Conservation (phyloP, 345 rosid genomes). For the Eucalyptus microcorys region DNA sequence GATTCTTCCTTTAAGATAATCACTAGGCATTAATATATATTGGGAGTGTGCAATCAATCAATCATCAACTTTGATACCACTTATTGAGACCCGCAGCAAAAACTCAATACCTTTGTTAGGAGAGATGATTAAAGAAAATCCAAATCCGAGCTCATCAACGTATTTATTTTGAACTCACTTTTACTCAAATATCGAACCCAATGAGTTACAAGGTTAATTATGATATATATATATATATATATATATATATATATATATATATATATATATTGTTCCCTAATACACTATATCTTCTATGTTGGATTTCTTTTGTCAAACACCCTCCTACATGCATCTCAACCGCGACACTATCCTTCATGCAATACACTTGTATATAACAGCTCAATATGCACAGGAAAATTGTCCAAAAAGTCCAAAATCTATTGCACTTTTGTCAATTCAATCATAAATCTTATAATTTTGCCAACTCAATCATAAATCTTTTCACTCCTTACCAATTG, state of each 20-base stretch:
- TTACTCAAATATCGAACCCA: neutral
- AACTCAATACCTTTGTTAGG: neutral
- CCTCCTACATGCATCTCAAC: neutral
- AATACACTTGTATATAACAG: neutral
- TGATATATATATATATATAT: neutral
- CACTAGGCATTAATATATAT: neutral
- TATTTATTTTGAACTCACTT: neutral
- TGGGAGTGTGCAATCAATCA: neutral
- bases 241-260: too few species aligned
- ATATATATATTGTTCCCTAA: too few species aligned
- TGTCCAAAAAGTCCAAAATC: accelerated
- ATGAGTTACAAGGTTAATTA: neutral
- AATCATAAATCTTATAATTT: accelerated
- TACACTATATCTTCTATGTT: neutral
- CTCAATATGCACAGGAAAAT: neutral
- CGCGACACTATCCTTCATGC: neutral
- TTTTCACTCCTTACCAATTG: neutral
- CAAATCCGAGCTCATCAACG: neutral
- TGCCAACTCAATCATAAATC: accelerated
- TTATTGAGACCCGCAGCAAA: neutral
- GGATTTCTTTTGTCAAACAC: neutral
- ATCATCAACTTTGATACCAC: neutral
- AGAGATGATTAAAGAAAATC: neutral
- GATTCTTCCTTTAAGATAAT: neutral
- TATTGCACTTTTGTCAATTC: neutral